Evolutionary conservation across 2,329 filamentous ascomycete genomes (phyloP), one percentile per base, ranked within the genome.

Genomic region (Simplicillium sp.): DNA sequence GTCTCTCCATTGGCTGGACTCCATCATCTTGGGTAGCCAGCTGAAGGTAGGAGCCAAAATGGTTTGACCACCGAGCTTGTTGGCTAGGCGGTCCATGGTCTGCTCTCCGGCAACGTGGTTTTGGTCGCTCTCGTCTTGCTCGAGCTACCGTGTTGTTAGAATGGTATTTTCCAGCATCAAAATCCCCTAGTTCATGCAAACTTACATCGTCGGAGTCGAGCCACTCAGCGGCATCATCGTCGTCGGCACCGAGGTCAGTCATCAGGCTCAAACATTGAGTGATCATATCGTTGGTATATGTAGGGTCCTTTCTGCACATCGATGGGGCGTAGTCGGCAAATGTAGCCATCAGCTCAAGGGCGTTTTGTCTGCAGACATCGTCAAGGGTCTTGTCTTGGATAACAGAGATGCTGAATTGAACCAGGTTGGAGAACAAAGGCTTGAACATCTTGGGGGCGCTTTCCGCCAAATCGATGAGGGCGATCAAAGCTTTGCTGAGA

Each of bases 21-120:
- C 87, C 81, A 97, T 94, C 92, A 98, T 98, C 48, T 88, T 78
- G 9, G 92, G 92, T 32, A 98, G 79, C 92, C 92, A 98, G 60
- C 84, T 84, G 65, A 97, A 98, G 1, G 90, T 97, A 1, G 89
- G 89, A 25, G 86, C 86, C 15, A 98, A 71, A 43, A 98, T 84
- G n/a, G 85, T 82, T 54, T 86, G 75, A n/a, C 92, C 92, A 43
- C 92, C 92, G 29, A 98, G 82, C 64, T 95, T 96, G 70, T 97
- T 98, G 41, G 92, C 90, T 40, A 98, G 71, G 43, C 92, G 81
- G 59, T 98, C 92, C 90, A 98, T 97, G 52, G 87, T 94, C 64
- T 98, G 92, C 64, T 98, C 92, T 45, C 92, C 92, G 34, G 90
- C 92, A 49, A 98, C 89, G 56, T 98, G 92, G 60, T 98, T 98